Conservation (phyloP, 1,139 yeast genomes). For the Yamadazyma jaroonii region DNA sequence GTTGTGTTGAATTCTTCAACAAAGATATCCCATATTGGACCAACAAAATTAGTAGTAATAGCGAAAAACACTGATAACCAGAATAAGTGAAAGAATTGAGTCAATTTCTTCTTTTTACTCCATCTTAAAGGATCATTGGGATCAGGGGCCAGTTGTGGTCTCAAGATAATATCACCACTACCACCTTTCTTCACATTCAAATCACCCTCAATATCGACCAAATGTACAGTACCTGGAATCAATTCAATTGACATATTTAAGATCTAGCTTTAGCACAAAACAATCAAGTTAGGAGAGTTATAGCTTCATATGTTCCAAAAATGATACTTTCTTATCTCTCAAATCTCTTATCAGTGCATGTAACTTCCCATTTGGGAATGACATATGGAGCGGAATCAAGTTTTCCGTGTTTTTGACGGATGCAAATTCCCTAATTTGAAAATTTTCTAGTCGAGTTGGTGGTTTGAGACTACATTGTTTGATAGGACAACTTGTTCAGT, state of each 20-base stretch:
- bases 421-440: too few relatives aligned
- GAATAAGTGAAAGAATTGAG: slow-evolving; percentile 33
- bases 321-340: too few relatives aligned
- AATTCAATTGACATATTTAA: not conserved
- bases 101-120: slow-evolving; percentile 28
- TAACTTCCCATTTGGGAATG: too few relatives aligned
- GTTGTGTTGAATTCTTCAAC: slow-evolving; percentile 28
- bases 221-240: slow-evolving; percentile 62
- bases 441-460: too few relatives aligned
- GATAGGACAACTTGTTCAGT: too few relatives aligned
- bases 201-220: slow-evolving; percentile 46
- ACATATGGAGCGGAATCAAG: too few relatives aligned
- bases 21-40: slow-evolving; percentile 41
- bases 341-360: too few relatives aligned
- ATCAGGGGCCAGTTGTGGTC: slow-evolving; percentile 36
- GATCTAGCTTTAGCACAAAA: too few relatives aligned
- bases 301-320: too few relatives aligned
- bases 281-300: too few relatives aligned
- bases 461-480: too few relatives aligned
- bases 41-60: slow-evolving; percentile 37
- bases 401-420: too few relatives aligned
- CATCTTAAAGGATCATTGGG: slow-evolving; percentile 42
- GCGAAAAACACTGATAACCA: slow-evolving; percentile 41
- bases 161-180: slow-evolving; percentile 25
- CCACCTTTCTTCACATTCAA: slow-evolving; percentile 29